Evolutionary conservation across 1,139 yeast genomes (phyloP), one percentile per base, ranked within the genome.

Genomic region (Yueomyces sp.): DNA sequence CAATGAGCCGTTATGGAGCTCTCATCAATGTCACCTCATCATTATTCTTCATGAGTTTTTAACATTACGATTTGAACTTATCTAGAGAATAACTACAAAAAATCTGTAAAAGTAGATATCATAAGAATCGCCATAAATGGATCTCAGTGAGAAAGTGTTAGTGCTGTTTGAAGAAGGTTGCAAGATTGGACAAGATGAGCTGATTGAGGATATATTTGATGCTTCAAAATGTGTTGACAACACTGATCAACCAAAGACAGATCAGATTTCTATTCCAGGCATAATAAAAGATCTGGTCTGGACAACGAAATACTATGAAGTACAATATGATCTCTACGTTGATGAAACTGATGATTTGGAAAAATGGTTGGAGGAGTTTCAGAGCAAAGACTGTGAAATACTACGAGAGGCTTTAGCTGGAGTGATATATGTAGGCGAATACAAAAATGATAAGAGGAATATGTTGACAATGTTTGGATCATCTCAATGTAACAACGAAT

Each of bases 281-380:
- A 56, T 57, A 26, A 11, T 54, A 9, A 52, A 52, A 42, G 42
- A 44, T 28, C 38, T 55, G 4, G 27, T 12, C 8, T 59, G 63
- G 62, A 44, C 41, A 11, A 63, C 59, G 5, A 61, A 57, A 46
- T 63, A 63, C 46, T 62, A 59, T 43, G 37, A 46, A 8, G 48
- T 54, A 0, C 33, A 36, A 0, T 49, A 51, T 27, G 65, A 62
- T 37, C 44, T 60, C 2, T 63, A 63, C 50, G 45, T 63, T n/a
- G 66, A 62, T 42, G 52, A 49, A 4, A 50, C 43, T 36, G 54
- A 48, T 6, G 44, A 41, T 19, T 37, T 61, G 25, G 42, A 44
- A 1, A 46, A 44, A 8, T 63, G 66, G 66, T 26, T 51, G 2
- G 31, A 36, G 0, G 63, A 59, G 12, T 50, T 60, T 38, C 12